phyloP scores from a whole-genome alignment of 2,329 filamentous ascomycete genomes.

The Paracoccidioides brasiliensis region DNA sequence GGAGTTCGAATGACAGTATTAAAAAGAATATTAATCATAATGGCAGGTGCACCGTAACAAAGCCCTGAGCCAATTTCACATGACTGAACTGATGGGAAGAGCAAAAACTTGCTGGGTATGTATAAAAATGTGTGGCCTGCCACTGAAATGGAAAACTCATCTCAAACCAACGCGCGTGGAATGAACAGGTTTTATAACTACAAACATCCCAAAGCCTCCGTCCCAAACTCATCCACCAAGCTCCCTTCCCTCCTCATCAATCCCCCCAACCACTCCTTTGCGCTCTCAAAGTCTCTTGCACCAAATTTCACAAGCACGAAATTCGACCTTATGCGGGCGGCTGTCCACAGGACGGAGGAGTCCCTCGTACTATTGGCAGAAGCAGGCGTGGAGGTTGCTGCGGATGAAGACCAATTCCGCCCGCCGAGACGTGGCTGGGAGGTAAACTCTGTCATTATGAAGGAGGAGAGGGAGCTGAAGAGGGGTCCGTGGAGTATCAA shows the following conservation, averaged over 20 bases:
- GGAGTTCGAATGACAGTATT: no score
- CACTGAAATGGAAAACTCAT: no score
- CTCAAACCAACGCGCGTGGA: no score
- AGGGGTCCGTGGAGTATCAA: conserved; percentile 65
- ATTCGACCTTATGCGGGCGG: conserved; percentile 57
- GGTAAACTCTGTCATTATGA: conserved; percentile 68
- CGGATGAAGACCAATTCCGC: conserved; percentile 50
- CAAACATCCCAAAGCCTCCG: conserved; percentile 67
- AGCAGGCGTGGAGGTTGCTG: conserved; percentile 11
- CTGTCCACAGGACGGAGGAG: conserved; percentile 64
- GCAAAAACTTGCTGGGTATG: no score
- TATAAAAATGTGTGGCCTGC: no score
- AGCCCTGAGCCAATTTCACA: no score
- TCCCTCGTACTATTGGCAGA: conserved; percentile 13
- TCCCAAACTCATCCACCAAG: conserved; percentile 58
- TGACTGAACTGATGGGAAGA: no score
- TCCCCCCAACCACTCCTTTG: conserved; percentile 61
- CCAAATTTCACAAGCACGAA: conserved; percentile 90
- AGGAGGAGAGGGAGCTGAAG: conserved; percentile 52
- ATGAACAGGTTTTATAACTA: neutral
- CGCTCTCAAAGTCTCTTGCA: conserved; percentile 66
- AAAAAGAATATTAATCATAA: no score
- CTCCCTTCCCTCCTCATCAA: conserved; percentile 67
- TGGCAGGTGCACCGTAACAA: no score
- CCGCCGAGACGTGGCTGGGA: conserved; percentile 69